These are phyloP conservation scores for Leptographium wingfieldii DNA, from an alignment of 2,329 filamentous ascomycete species.

Conservation along the genomic window DNA sequence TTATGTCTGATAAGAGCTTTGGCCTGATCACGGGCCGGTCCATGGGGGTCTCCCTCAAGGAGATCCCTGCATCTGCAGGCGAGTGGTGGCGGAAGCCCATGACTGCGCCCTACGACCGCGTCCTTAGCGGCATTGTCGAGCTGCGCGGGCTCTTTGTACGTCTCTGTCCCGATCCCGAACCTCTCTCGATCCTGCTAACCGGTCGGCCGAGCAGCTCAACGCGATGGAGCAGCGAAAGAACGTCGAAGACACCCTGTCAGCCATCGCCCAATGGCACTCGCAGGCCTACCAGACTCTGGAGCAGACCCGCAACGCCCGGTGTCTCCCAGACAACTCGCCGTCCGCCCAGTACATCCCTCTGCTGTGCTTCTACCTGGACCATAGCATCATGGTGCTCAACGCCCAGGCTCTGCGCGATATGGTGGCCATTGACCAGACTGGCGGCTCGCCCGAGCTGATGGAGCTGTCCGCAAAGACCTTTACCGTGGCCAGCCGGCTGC, in stretches of 20 bases:
- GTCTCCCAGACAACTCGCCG: conserved; percentile 3
- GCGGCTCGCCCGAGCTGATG: conserved; percentile 10
- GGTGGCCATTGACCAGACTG: conserved; percentile 8
- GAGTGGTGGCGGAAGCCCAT: conserved; percentile 13
- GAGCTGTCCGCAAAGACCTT: conserved; percentile 10
- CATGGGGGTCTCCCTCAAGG: conserved; percentile 10
- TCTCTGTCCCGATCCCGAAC: neutral
- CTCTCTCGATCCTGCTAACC: neutral
- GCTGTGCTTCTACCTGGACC: conserved; percentile 15
- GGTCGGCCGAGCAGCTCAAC: conserved; percentile 1
- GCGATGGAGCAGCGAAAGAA: conserved; percentile 11
- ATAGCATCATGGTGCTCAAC: conserved; percentile 16
- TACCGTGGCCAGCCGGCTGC: conserved; percentile 10
- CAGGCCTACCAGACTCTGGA: conserved; percentile 10
- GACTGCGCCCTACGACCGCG: conserved; percentile 13
- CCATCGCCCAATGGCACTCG: conserved; percentile 13
- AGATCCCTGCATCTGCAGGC: conserved; percentile 8
- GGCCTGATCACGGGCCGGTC: conserved; percentile 12
- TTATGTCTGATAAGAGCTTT: conserved; percentile 13
- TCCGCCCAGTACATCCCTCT: conserved; percentile 8
- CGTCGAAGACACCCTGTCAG: conserved; percentile 9
- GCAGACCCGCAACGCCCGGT: conserved; percentile 10
- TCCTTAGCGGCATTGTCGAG: conserved; percentile 15
- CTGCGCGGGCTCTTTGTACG: conserved; percentile 12
- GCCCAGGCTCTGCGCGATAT: conserved; percentile 15